Base-by-base conservation (phyloP, 2,329 filamentous ascomycete species). In the Aureobasidium sp. region DNA sequence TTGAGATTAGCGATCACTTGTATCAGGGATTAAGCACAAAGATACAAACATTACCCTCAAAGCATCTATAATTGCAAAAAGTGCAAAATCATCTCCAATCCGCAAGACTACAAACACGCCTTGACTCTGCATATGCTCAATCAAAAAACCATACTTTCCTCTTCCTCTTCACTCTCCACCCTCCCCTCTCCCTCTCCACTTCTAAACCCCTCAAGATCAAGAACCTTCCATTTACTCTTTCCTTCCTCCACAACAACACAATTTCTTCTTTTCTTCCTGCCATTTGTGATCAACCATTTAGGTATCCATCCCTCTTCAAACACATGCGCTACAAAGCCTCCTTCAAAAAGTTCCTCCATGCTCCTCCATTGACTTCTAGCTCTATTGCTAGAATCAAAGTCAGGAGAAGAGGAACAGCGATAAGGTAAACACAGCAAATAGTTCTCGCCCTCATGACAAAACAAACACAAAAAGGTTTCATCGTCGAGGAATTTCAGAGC, bases 261-360 rank as follows among this genome's bases (percentile, higher is more conserved):
- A 41, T 52, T 59, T 25, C n/a, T 45, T 21, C 54, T 42, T 10
- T 41, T 41, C 15, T 30, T 41, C 21, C 8, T 42, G 1, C 45
- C 54, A 34, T 50, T 59, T 5, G 47, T 54, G 2, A 52, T 21
- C 8, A 63, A 6, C 4, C 27, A 32, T 16, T 16, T 25, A 2
- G 61, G 61, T 2, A 54, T n/a, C 30, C 48, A 63, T 10, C 30
- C 37, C 3, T 47, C 16, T 48, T 59, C 41, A 32, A 63, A 63
- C 9, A 10, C 37, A 10, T 53, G n/a, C 5, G 54, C 52, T 32
- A 53, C 21, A 25, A 6, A 29, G 3, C 25, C 30, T 16, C 25
- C 25, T 9, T 29, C 21, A 21, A 21, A 15, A 15, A 53, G 7
- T 11, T 50, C 60, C 6, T 36, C 15, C 15, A 62, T 27, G 8